Base-by-base conservation (phyloP, 2,329 filamentous ascomycete genomes). In the Pseudopyrenochaeta lycopersici region DNA sequence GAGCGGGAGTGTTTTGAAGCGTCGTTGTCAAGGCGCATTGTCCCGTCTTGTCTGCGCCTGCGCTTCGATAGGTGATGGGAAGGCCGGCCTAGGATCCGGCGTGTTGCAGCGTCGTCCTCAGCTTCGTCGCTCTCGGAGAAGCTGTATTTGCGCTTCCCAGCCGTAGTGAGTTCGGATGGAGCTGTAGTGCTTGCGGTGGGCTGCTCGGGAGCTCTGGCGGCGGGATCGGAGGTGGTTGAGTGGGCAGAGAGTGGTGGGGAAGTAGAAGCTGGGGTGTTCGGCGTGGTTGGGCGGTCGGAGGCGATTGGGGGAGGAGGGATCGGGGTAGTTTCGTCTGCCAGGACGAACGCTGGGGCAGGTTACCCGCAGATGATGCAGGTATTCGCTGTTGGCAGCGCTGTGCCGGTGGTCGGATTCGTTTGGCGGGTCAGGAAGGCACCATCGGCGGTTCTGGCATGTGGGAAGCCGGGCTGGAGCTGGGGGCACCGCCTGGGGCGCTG, bases 321-420 rank as follows among this genome's bases (percentile, higher is more conserved):
- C 74, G 78, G 80, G 78, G 84, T 80, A 75, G 72, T 81, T 81
- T 86, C 84, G 85, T 89, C 84, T 84, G 88, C 89, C 89, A 91
- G 88, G 84, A 87, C 88, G 87, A 86, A 73, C 56, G 64, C 55
- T 67, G 58, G 63, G 60, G 58, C 47, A 58, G 55, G 63, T 67
- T 71, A 67, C 64, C 66, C 67, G 73, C 72, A 70, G 56, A 57
- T 58, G 60, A 59, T 56, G 70, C 69, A 67, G 62, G 59, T 63
- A 59, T 51, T 56, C 43, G 49, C 57, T 55, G 59, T 60, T 52
- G 56, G 62, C 56, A 62, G 66, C 58, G 54, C 45, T 42, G 58
- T 60, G 62, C 66, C 62, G 48, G 58, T 47, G 31, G 11, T 51
- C 56, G 56, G 52, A 46, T 61, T 49, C 47, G 51, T 50, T 35